Evolutionary conservation across 75 land plant species (phyloP).

Genomic region (Pinus albicaulis): DNA sequence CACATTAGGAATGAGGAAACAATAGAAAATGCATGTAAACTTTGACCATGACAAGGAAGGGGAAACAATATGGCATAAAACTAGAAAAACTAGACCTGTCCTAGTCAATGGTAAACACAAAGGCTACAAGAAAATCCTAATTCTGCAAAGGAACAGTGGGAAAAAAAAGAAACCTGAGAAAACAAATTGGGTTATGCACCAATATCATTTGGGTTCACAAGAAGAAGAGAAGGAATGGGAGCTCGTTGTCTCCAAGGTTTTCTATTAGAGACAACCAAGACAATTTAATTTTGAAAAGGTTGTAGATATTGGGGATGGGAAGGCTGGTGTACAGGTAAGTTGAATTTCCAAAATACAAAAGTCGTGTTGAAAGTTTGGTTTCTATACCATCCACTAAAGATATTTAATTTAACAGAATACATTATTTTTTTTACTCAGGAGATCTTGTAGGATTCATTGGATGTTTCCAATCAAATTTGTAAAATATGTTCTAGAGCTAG

Average conservation of each 20-base stretch:
- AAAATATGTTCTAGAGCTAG: too few species aligned
- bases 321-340: background rate
- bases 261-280: slow-evolving; percentile 88
- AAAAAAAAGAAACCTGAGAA: slow-evolving; percentile 82
- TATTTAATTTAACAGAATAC: too few species aligned
- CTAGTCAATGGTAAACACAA: slow-evolving; percentile 72
- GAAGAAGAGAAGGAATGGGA: slow-evolving; percentile 98
- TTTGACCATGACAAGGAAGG: slow-evolving; percentile 54
- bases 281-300: slow-evolving; percentile 40
- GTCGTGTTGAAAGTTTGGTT: background rate
- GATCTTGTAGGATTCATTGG: too few species aligned
- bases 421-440: too few species aligned
- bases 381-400: too few species aligned
- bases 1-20: slow-evolving; percentile 87
- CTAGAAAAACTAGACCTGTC: slow-evolving; percentile 92
- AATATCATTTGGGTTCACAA: slow-evolving; percentile 79
- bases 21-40: slow-evolving; percentile 76
- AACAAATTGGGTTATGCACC: slow-evolving; percentile 99
- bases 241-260: slow-evolving; percentile 93
- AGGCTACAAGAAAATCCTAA: slow-evolving; percentile 94
- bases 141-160: slow-evolving; percentile 73
- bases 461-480: too few species aligned
- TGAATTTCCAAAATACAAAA: background rate
- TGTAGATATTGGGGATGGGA: background rate
- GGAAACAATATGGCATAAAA: slow-evolving; percentile 95